Evolutionary conservation across 2,329 filamentous ascomycete genomes (phyloP).

Genomic region (Pseudogymnoascus sp.): DNA sequence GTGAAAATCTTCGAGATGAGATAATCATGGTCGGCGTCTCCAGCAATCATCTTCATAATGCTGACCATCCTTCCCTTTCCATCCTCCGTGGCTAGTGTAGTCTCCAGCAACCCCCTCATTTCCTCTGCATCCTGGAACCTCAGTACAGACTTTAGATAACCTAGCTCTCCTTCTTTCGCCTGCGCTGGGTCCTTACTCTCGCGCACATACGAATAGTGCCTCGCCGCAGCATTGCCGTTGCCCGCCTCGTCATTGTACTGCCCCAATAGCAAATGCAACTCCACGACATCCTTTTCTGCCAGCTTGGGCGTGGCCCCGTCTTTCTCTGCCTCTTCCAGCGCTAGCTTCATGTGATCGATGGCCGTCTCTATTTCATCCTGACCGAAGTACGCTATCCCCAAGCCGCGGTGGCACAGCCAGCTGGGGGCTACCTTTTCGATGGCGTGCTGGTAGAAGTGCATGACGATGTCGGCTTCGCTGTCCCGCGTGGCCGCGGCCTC

Average conservation of each 20-base stretch:
- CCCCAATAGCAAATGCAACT: neutral
- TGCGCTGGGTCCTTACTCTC: neutral
- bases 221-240: neutral
- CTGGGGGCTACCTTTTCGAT: neutral
- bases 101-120: neutral
- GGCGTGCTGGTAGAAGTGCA: neutral
- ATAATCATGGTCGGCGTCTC: neutral
- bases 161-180: neutral
- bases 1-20: slow-evolving; percentile 18
- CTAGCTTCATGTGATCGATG: neutral
- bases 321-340: neutral
- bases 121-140: neutral
- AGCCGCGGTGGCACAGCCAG: neutral
- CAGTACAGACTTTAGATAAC: neutral
- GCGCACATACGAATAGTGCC: neutral
- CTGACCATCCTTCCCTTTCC: neutral
- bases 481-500: neutral
- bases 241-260: neutral
- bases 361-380: neutral
- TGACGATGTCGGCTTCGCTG: neutral
- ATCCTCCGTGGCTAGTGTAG: neutral
- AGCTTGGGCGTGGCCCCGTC: neutral
- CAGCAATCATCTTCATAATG: neutral
- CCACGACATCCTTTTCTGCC: neutral
- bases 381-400: neutral